These are phyloP conservation scores for Escallonia herrerae DNA, from an alignment of 129 eudicot species.

Conservation along the genomic window DNA sequence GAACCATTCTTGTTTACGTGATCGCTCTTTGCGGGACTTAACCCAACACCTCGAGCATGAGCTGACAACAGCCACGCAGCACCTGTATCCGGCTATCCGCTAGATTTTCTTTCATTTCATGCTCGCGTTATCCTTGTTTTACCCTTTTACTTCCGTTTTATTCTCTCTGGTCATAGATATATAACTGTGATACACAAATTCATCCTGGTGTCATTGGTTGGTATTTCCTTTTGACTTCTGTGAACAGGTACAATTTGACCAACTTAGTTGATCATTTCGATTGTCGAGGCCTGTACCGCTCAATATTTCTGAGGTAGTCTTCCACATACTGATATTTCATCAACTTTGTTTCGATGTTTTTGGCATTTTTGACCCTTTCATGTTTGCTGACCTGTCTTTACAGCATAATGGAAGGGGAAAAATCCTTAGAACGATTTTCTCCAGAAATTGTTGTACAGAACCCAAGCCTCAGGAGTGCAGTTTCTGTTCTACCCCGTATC, in stretches of 20 bases:
- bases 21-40: no score
- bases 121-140: no score
- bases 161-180: no score
- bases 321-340: neutral
- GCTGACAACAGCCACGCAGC: no score
- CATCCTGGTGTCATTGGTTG: neutral
- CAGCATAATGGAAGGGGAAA: conserved; percentile 97
- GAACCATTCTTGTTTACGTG: no score
- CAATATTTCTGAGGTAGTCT: conserved; percentile 75
- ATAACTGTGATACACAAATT: no score
- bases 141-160: no score
- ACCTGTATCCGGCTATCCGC: no score
- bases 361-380: neutral
- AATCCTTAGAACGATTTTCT: conserved; percentile 59
- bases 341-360: neutral
- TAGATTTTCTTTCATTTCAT: no score
- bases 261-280: conserved; percentile 87
- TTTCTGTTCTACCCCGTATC: conserved; percentile 59
- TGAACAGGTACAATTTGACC: conserved; percentile 67
- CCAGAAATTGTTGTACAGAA: conserved; percentile 72
- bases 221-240: conserved; percentile 1
- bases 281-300: conserved; percentile 80
- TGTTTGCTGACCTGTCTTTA: conserved; percentile 6
- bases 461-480: conserved; percentile 34
- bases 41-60: no score